phyloP scores from a whole-genome alignment of 306 rosid genomes.

The Lathyrus aphaca region DNA sequence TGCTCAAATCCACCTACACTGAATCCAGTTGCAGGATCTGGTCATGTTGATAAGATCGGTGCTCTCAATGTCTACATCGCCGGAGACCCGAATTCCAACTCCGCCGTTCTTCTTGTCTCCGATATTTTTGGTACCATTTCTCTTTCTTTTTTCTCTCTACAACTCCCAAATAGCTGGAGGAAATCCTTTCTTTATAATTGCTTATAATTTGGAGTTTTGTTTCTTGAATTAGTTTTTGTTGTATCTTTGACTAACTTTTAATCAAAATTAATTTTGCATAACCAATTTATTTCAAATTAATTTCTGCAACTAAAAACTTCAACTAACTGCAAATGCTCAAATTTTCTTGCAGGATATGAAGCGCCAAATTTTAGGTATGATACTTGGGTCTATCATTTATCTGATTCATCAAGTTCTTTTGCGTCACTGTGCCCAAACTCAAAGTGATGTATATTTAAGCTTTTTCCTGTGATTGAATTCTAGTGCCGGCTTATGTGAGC shows the following conservation, averaged over 20 bases:
- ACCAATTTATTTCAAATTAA: no score
- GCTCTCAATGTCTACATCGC: slow-evolving; percentile 52
- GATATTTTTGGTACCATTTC: slow-evolving; percentile 52
- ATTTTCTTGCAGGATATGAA: slow-evolving; percentile 69
- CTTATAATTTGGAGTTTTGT: no score
- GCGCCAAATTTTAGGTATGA: slow-evolving; percentile 77
- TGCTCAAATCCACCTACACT: slow-evolving; percentile 75
- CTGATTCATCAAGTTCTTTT: slow-evolving; percentile 1
- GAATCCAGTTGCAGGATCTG: slow-evolving; percentile 55
- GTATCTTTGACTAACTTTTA: no score
- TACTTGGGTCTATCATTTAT: background rate
- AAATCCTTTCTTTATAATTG: background rate
- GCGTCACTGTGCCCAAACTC: background rate
- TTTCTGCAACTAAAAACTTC: slow-evolving; percentile 3
- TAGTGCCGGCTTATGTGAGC: background rate
- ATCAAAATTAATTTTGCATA: no score
- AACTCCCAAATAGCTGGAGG: background rate
- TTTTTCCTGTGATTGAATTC: background rate
- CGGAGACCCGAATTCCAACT: slow-evolving; percentile 61
- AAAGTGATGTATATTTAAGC: no score
- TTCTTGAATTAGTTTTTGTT: no score
- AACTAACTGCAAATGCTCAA: slow-evolving; percentile 16
- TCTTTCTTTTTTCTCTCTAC: background rate
- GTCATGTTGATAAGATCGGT: slow-evolving; percentile 55
- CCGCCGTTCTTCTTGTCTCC: slow-evolving; percentile 56